phyloP scores from a whole-genome alignment of 768 basidiomycete genomes.

The Auricularia sp. region DNA sequence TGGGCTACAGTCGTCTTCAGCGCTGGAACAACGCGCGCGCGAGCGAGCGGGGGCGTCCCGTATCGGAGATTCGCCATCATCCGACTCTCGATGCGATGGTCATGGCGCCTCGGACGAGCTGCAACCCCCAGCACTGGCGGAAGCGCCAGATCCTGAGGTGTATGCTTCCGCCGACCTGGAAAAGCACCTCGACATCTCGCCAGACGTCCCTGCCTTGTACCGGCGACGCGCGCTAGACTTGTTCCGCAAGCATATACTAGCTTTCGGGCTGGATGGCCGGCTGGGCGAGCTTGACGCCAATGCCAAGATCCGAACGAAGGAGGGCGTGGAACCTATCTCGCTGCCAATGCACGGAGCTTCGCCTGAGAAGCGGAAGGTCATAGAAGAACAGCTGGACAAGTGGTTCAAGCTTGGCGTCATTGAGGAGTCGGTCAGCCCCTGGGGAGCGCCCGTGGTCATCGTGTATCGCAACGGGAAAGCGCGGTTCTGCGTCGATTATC shows the following conservation, averaged over 20 bases:
- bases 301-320: conserved; percentile 18
- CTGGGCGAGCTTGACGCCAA: conserved; percentile 18
- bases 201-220: conserved; percentile 10
- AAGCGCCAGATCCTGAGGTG: conserved; percentile 12
- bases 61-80: too few relatives aligned
- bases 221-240: conserved; percentile 9
- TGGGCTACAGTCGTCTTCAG: not conserved
- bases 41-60: not conserved
- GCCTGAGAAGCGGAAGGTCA: conserved; percentile 15
- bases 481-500: too few relatives aligned
- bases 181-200: conserved; percentile 10
- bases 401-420: conserved; percentile 29
- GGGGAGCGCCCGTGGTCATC: conserved; percentile 23
- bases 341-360: conserved; percentile 16
- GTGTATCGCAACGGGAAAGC: conserved; percentile 29
- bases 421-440: conserved; percentile 31
- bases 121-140: conserved; percentile 16
- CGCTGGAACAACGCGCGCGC: not conserved
- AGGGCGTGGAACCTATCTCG: conserved; percentile 13
- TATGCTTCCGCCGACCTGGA: conserved; percentile 4
- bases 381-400: conserved; percentile 20
- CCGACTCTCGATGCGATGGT: too few relatives aligned
- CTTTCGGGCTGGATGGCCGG: conserved; percentile 22
- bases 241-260: conserved; percentile 10
- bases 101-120: conserved; percentile 10